Conservation (phyloP, 805 yeast genomes). For the Saturnispora galanensis region DNA sequence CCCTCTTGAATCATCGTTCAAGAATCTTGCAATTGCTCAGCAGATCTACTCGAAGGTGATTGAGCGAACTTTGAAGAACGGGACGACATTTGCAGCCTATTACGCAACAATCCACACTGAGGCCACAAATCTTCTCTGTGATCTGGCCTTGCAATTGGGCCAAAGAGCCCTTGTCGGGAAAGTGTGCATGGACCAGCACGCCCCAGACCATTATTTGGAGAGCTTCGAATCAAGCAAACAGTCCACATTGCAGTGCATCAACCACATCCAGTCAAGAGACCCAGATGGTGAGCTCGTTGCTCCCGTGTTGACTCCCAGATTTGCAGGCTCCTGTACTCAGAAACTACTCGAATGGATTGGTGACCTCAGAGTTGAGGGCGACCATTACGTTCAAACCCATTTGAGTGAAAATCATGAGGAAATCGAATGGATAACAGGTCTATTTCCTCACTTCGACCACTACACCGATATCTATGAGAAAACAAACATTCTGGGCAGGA, state of each 20-base stretch:
- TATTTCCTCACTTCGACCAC: constrained; percentile 60
- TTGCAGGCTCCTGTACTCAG: constrained; percentile 79
- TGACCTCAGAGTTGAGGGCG: constrained; percentile 34
- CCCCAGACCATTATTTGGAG: constrained; percentile 64
- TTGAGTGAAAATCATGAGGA: constrained; percentile 75
- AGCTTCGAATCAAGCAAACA: constrained; percentile 40
- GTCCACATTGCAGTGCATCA: constrained; percentile 47
- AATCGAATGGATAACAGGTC: constrained; percentile 56
- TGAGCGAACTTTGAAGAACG: constrained; percentile 58
- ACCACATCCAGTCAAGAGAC: constrained; percentile 45
- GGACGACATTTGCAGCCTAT: constrained; percentile 90
- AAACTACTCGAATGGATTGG: constrained; percentile 58
- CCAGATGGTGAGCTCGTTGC: constrained; percentile 43
- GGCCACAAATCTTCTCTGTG: constrained; percentile 70
- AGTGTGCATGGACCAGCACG: constrained; percentile 85
- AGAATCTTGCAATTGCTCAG: constrained; percentile 43
- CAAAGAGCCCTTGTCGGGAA: constrained; percentile 89
- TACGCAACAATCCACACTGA: constrained; percentile 79
- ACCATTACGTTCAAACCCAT: constrained; percentile 80
- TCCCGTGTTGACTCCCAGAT: constrained; percentile 86
- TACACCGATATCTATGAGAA: constrained; percentile 74
- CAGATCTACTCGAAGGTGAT: constrained; percentile 60
- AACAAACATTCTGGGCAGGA: constrained; percentile 46
- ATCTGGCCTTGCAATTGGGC: constrained; percentile 52
- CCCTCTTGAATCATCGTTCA: constrained; percentile 70